These are phyloP conservation scores for Schizonepeta tenuifolia DNA, from an alignment of 257 asterid species.

Conservation along the genomic window DNA sequence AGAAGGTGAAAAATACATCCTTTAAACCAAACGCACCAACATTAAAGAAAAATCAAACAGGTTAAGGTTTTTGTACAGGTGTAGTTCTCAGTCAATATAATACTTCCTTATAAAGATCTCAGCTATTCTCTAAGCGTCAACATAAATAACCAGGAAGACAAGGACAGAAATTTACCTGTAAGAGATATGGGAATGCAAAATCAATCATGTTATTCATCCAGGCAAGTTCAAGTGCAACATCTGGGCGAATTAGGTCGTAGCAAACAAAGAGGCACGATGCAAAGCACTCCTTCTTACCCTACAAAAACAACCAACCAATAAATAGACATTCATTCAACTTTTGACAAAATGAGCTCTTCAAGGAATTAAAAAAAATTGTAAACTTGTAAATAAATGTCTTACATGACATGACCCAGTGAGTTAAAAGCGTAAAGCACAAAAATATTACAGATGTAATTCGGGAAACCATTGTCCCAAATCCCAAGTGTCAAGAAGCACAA, in stretches of 20 bases:
- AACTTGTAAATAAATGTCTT: too few species aligned
- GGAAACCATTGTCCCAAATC: conserved; percentile 3
- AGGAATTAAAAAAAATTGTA: too few species aligned
- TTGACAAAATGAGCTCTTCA: conserved; percentile 9
- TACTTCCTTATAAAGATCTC: not conserved
- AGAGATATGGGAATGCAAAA: conserved; percentile 94
- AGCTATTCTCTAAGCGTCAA: conserved; percentile 1
- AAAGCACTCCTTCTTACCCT: conserved; percentile 99
- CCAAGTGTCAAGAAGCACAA: conserved; percentile 8
- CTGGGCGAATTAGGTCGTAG: conserved; percentile 88
- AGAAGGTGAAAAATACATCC: conserved; percentile 22
- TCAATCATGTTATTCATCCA: conserved; percentile 97
- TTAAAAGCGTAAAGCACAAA: not conserved
- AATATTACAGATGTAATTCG: not conserved
- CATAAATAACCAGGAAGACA: conserved; percentile 4
- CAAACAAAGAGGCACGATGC: conserved; percentile 98
- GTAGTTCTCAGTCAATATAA: not conserved
- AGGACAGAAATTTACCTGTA: conserved; percentile 66
- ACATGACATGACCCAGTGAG: not conserved
- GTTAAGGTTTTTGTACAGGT: not conserved
- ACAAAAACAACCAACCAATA: conserved; percentile 32
- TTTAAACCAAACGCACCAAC: conserved; percentile 7
- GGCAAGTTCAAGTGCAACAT: conserved; percentile 96
- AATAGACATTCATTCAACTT: conserved; percentile 18
- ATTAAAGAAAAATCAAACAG: conserved; percentile 12